Conservation (phyloP, 2,329 filamentous ascomycete genomes). For the Diatrype stigma region DNA sequence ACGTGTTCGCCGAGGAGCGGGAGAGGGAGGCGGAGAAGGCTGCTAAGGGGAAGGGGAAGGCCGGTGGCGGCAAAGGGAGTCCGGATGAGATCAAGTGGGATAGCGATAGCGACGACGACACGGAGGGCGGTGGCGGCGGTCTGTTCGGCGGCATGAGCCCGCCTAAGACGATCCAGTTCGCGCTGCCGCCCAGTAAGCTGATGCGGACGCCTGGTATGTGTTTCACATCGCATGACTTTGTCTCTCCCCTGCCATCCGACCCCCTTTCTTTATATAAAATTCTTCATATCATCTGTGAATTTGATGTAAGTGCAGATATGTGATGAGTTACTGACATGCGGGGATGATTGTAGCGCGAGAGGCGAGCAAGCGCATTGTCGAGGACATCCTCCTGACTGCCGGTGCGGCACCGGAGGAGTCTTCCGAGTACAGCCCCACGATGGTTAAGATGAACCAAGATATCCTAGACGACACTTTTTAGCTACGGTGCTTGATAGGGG, state of each 20-base stretch:
- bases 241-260: not conserved
- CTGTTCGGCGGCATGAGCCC: conserved; percentile 74
- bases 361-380: conserved; percentile 76
- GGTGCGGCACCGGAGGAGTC: conserved; percentile 57
- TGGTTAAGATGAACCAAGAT: conserved; percentile 62
- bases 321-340: conserved; percentile 6
- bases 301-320: conserved; percentile 5
- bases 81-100: conserved; percentile 65
- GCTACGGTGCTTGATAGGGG: not conserved
- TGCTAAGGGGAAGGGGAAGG: conserved; percentile 17
- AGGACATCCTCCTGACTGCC: conserved; percentile 73
- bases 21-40: conserved; percentile 15
- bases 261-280: not conserved
- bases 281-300: no score
- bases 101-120: conserved; percentile 63
- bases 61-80: conserved; percentile 30
- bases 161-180: conserved; percentile 89
- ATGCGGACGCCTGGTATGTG: conserved; percentile 72
- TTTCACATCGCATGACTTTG: not conserved
- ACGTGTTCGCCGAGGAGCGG: conserved; percentile 38
- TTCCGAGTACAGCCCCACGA: conserved; percentile 58
- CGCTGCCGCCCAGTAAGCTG: conserved; percentile 70
- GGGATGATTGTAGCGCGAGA: conserved; percentile 57
- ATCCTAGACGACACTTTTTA: conserved; percentile 61
- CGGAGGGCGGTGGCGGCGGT: conserved; percentile 43